Evolutionary conservation across 2,329 filamentous ascomycete genomes (phyloP), one percentile per base, ranked within the genome.

Genomic region (Blastomyces silverae): DNA sequence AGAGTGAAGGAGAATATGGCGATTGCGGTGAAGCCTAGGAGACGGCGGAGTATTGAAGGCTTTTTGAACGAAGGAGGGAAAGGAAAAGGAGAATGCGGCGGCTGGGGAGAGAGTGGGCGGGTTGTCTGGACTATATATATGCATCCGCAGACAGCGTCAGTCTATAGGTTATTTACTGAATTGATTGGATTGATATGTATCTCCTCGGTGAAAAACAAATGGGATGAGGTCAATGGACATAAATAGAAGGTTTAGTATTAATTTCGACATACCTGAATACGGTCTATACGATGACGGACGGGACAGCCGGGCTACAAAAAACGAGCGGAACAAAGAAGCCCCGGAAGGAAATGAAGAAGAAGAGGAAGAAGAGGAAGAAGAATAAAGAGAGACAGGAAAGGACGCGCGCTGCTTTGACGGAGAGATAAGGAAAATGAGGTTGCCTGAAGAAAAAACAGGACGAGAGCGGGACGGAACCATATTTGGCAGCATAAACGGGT

Each of bases 11-110:
- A 71, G 63, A 76, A 39, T 44, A 73, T 58, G 3, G 75, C 75
- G 62, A 79, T 73, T 3, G 71, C 70, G 8, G 74, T 71, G 67
- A 78, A 77, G 59, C 77, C 76, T 25, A 75, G 61, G 62, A 74
- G 67, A 60, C 76, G 75, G 53, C 74, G 72, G 52, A 78, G 56
- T 28, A 73, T 74, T 76, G 42, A 68, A 70, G 57, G 25, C 15
- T 22, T 57, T 39, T 37, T 57, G 55, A 57, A 57, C 15, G 53
- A 56, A 15, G 55, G 31, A 57, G 31, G 55, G 8, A 8, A n/a
- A 3, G 55, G 31, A 39, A 39, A 39, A 39, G 31, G 55, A n/a
- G 55, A 25, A 31, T 20, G 50, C n/a, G 11, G 11, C 10, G 55
- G 31, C 2, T 34, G 31, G 8, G 55, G 22, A 62, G 50, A 34